Conservation (phyloP, 2,329 filamentous ascomycete species). For the Akanthomyces lecanii region DNA sequence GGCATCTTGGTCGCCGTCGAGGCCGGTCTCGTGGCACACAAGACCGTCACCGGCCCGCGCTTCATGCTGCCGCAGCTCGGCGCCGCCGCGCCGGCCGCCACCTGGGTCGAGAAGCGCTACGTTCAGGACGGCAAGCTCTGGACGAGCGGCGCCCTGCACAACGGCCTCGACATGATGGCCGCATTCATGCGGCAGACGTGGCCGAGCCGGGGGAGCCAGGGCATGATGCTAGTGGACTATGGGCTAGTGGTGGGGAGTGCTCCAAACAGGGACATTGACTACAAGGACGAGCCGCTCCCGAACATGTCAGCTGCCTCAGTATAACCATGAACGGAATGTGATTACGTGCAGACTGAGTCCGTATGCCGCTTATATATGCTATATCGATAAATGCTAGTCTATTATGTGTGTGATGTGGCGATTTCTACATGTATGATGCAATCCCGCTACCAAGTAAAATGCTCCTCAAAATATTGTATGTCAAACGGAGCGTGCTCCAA, state of each 20-base stretch:
- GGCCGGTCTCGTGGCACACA: slow-evolving; percentile 34
- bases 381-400: neutral
- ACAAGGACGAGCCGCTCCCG: slow-evolving; percentile 24
- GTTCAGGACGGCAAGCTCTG: slow-evolving; percentile 34
- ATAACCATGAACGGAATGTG: too few relatives aligned
- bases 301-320: neutral
- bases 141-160: slow-evolving; percentile 33
- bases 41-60: slow-evolving; percentile 35
- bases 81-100: slow-evolving; percentile 25
- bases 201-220: slow-evolving; percentile 23
- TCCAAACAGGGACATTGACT: slow-evolving; percentile 31
- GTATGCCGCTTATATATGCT: neutral
- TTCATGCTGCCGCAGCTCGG: slow-evolving; percentile 26
- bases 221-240: slow-evolving; percentile 19
- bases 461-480: slow-evolving; percentile 42
- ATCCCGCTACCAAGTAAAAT: slow-evolving; percentile 36
- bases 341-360: neutral
- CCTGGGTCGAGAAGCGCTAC: slow-evolving; percentile 38
- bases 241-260: slow-evolving; percentile 23
- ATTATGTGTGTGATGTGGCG: neutral
- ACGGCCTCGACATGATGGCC: slow-evolving; percentile 32
- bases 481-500: slow-evolving; percentile 25
- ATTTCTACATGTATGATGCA: neutral
- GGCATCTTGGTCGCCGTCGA: slow-evolving; percentile 30
- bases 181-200: slow-evolving; percentile 29